Evolutionary conservation across 106 monocot genomes (phyloP).

Genomic region (Hemerocallis citrina): DNA sequence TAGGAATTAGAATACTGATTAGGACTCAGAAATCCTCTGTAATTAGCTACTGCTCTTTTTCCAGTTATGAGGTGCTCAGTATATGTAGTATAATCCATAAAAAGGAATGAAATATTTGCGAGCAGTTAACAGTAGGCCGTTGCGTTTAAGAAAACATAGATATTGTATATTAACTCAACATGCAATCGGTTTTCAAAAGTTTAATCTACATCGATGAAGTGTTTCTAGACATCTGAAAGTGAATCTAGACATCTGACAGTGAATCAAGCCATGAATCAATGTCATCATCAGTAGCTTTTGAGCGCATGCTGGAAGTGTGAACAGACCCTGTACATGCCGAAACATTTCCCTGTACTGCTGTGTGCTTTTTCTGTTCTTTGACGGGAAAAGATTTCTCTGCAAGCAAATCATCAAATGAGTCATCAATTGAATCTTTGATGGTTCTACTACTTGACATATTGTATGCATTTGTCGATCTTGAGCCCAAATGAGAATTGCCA

Average conservation of each 20-base stretch:
- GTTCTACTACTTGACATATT: no score
- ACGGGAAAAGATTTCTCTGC: slow-evolving; percentile 16
- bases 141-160: no score
- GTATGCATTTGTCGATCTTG: no score
- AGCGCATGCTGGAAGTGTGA: background rate
- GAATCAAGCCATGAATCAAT: slow-evolving; percentile 57
- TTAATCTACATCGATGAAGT: no score
- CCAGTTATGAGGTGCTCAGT: background rate
- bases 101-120: background rate
- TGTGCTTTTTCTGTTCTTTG: background rate
- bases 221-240: no score
- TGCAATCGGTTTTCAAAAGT: no score
- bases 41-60: background rate
- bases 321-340: background rate
- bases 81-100: background rate
- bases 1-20: background rate
- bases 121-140: no score
- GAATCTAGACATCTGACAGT: slow-evolving; percentile 10
- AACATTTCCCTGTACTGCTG: background rate
- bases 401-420: slow-evolving; percentile 40
- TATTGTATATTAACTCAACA: no score
- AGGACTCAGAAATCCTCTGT: background rate
- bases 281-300: slow-evolving; percentile 17
- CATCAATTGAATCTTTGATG: no score
- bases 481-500: no score